Base-by-base conservation (phyloP, 2,329 filamentous ascomycete species). In the Talaromyces sp. region DNA sequence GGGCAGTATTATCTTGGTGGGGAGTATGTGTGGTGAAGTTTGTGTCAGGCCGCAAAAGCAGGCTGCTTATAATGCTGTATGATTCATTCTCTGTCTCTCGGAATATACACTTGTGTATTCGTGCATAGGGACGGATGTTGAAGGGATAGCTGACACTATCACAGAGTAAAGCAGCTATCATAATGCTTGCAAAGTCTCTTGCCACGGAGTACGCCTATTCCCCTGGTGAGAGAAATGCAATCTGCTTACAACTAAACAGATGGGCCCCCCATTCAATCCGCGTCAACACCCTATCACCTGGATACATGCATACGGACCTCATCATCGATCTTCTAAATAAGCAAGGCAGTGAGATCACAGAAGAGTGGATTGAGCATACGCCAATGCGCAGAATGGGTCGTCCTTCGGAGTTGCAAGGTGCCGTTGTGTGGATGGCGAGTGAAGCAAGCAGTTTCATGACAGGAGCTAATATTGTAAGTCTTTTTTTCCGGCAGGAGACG, bases 281-380 rank as follows among this genome's bases (percentile, higher is more conserved):
- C 37, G 75, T 79, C 41, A 80, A 80, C 67, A 77, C 74, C 19
- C 67, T 80, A 3, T 75, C 75, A 47, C 78, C 78, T 1, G 78
- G 78, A 3, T 75, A 74, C 61, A 72, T 69, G 67, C 71, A 72
- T 43, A 77, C 75, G 1, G 71, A 77, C 31, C 67, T 76, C 15
- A 74, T 76, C 35, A 73, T 71, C 17, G 71, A 73, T 43, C 65
- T 76, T 13, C 61, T 76, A 49, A 70, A 72, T 11, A 74, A 77
- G 57, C 73, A 79, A 68, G 76, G 77, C 2, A 73, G 72, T 25
- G 73, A 79, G 49, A 73, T 79, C 10, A 72, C 77, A 60, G 72
- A 76, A 6, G 68, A 71, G 33, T 79, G 78, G 77, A 65, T 75
- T 37, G 73, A 74, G 59, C 71, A 73, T 64, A 76, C 79, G n/a